Evolutionary conservation across 208 protist species (phyloP), one percentile per base, ranked within the genome.

Genomic region (Trypanosoma melophagium): DNA sequence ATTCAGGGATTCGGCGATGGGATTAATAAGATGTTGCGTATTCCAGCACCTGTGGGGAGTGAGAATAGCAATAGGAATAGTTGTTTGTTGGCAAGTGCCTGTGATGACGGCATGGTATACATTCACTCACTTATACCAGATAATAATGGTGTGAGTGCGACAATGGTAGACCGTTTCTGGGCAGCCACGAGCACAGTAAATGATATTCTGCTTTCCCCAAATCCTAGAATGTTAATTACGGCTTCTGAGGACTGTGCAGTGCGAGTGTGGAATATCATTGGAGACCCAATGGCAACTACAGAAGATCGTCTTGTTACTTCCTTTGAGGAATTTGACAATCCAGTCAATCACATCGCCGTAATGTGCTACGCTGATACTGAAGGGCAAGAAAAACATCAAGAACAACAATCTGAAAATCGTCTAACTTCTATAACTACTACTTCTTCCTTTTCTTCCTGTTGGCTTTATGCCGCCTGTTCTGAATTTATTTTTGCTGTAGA

Each of bases 31-130:
- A 79, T 91, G 80, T 24, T 93, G 52, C 70, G 76, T 53, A 51
- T 92, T 35, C 76, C 80, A 16, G 40, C 60, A 14, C 58, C 49
- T n/a, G 55, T 28, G 16, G 22, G 42, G 0, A 44, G 44, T 47
- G 50, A 14, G 12, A 25, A 40, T 57, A 12, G 41, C 56, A 40
- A 45, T 5, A 44, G n/a, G 14, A 42, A 19, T 54, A 12, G 24
- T 14, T 76, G 45, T 44, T 62, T 68, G 45, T 61, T 84, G 8
- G 86, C 78, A 22, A 89, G 82, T 63, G 90, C 84, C 19, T 95
- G 90, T 60, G 90, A 95, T 67, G 90, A 95, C 56, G 90, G 90
- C 7, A 65, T 73, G 28, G 83, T 95, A 22, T 95, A 93, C 69
- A 80, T 93, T 25, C 85, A 95, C 67, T 71, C 74, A 3, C 22